Evolutionary conservation across 2,329 filamentous ascomycete genomes (phyloP), one percentile per base, ranked within the genome.

Genomic region (Metarhizium humberi): DNA sequence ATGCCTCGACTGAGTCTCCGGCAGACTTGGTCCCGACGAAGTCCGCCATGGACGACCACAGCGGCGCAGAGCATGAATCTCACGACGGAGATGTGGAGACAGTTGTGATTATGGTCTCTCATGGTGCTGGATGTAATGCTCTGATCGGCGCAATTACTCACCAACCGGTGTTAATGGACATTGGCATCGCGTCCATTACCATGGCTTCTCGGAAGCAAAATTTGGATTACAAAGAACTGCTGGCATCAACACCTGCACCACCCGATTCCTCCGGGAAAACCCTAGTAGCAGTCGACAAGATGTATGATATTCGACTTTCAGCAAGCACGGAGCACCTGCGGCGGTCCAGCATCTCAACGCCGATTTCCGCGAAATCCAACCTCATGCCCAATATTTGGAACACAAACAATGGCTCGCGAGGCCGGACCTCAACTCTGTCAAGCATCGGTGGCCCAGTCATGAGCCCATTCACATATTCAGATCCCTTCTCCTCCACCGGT

Each of bases 41-140:
- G 55, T 16, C 38, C 38, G 71, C 60, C 10, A 42, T 55, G 13
- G 57, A 34, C 32, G 10, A 52, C 13, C 59, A 69, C 60, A 59
- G 53, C n/a, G 50, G 48, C 32, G n/a, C 43, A 6, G 66, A 72
- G n/a, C 63, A 62, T 43, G 66, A 69, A 58, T 60, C 29, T 58
- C 79, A 82, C 0, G 82, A 87, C 14, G 81, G 85, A 25, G 78
- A 84, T 38, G 78, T 82, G 1, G 88, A 95, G 62, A 81, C 91
- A 1, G 85, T 97, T 1, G 75, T 99, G 16, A 78, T 99, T 45
- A 73, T 99, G 7, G 88, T 99, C 25, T 96, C 94, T 0, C 94
- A 99, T 66, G 92, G 92, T 29, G 94, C 94, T 14, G 94, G 94
- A 43, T 96, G 92, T 72, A 99, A 99, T 72, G 94, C 94, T 2